Percentiles rank a stretch among this genome's conserved stretches.
These are phyloP conservation scores for Elsinoe perseae DNA, from an alignment of 2,329 filamentous ascomycete species.

Conservation along the genomic window DNA sequence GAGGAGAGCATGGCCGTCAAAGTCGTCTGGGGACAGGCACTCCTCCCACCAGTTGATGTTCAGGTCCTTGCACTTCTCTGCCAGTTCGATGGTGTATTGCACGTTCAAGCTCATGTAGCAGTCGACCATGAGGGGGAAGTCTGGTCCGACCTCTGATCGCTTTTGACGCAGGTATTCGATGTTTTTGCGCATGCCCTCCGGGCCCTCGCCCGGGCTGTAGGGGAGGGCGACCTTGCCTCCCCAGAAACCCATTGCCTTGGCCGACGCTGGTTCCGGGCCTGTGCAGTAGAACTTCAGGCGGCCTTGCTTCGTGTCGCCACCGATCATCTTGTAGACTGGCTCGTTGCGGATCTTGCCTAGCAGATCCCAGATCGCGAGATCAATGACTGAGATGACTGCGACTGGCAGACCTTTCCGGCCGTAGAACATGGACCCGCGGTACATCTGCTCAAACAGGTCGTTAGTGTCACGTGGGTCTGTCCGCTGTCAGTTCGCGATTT, in stretches of 20 bases:
- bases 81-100: conserved; percentile 83
- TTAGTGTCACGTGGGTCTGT: conserved; percentile 83
- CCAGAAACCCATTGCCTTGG: conserved; percentile 80
- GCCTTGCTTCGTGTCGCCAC: conserved; percentile 69
- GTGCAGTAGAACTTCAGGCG: conserved; percentile 91
- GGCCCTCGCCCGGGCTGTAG: conserved; percentile 81
- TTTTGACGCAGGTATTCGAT: conserved; percentile 81
- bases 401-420: conserved; percentile 85
- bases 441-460: conserved; percentile 93
- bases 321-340: conserved; percentile 90
- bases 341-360: conserved; percentile 85
- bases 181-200: conserved; percentile 75
- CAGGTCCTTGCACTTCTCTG: conserved; percentile 71
- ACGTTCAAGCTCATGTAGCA: conserved; percentile 97
- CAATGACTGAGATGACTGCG: conserved; percentile 89
- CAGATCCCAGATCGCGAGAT: conserved; percentile 87
- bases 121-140: conserved; percentile 90
- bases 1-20: conserved; percentile 80
- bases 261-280: conserved; percentile 71
- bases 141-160: conserved; percentile 73
- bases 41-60: conserved; percentile 98
- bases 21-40: conserved; percentile 83
- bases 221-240: conserved; percentile 86
- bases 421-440: conserved; percentile 92
- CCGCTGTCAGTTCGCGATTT: conserved; percentile 17